Conservation (phyloP, 176 grass and related monocot genomes). For the Pharus latifolius region DNA sequence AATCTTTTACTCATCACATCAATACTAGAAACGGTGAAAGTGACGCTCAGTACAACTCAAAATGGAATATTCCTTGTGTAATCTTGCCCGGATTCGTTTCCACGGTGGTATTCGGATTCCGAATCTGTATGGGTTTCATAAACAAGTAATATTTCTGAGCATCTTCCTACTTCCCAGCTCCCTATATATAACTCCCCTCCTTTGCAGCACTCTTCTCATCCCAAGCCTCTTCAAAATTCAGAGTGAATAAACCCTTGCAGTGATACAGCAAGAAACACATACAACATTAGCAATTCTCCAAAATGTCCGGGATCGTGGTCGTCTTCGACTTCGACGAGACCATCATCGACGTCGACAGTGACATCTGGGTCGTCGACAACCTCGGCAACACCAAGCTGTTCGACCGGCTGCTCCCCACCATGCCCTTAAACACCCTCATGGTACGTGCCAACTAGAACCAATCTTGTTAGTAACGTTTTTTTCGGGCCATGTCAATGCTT, state of each 20-base stretch:
- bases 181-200: conserved; percentile 25
- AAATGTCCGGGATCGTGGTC: conserved; percentile 34
- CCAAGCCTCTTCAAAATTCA: too few species aligned
- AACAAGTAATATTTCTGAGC: conserved; percentile 63
- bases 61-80: too few species aligned
- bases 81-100: too few species aligned
- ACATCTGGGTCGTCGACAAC: conserved; percentile 64
- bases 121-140: conserved; percentile 19
- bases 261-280: too few species aligned
- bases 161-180: conserved; percentile 35
- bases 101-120: neutral
- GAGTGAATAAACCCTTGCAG: too few species aligned
- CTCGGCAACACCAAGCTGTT: conserved; percentile 56
- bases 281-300: too few species aligned
- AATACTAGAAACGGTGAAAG: neutral
- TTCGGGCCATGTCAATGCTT: too few species aligned
- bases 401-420: conserved; percentile 74
- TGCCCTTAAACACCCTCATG: conserved; percentile 86
- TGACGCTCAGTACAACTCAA: too few species aligned
- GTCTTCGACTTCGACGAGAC: conserved; percentile 97
- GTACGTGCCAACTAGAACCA: neutral
- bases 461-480: too few species aligned
- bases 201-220: too few species aligned
- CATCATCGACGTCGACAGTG: conserved; percentile 89
- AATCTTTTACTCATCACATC: too few species aligned